Base-by-base conservation (phyloP, 306 rosid genomes). In the Ammopiptanthus mongolicus region DNA sequence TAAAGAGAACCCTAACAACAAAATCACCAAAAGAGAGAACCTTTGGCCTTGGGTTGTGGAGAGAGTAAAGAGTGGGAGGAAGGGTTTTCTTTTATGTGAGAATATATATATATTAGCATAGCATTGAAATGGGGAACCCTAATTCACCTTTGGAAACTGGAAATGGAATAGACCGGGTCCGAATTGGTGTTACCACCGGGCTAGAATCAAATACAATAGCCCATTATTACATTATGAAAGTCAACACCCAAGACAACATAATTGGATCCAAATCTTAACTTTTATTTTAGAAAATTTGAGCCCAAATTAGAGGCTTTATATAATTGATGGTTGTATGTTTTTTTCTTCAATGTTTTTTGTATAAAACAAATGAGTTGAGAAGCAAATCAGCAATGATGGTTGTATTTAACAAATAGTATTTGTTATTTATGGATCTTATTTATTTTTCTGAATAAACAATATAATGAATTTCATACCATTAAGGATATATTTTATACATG, bases 101-200 rank as follows among this genome's bases (percentile, higher is more conserved):
- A 3, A 46, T 88, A 71, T 88, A 88, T 85, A n/a, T n/a, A n/a
- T n/a, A n/a, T n/a, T n/a, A 81, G 36, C 14, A 10, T 65, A 13
- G 31, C 77, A 67, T 8, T 47, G n/a, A 62, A 42, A 74, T 15
- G 28, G 1, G 75, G 83, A 87, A 88, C 93, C 97, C 96, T 85
- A 91, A 66, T 75, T 55, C 47, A 23, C 4, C 5, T 37, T 37
- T 11, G 47, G 28, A 25, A 37, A 7, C 0, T 10, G 47, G 47
- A 11, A 41, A 10, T 5, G 8, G 13, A 15, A 3, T 47, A 15
- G 41, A 8, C 65, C 48, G 21, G 29, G 41, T 1, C 74, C 23
- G 3, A 17, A 9, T 22, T 5, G 8, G 10, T 1, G 1, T 8
- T 14, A 1, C 13, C 5, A 11, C 0, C 13, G 78, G 73, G 77